Evolutionary conservation across 2,329 filamentous ascomycete species (phyloP).

Genomic region (Blastomyces parvus): DNA sequence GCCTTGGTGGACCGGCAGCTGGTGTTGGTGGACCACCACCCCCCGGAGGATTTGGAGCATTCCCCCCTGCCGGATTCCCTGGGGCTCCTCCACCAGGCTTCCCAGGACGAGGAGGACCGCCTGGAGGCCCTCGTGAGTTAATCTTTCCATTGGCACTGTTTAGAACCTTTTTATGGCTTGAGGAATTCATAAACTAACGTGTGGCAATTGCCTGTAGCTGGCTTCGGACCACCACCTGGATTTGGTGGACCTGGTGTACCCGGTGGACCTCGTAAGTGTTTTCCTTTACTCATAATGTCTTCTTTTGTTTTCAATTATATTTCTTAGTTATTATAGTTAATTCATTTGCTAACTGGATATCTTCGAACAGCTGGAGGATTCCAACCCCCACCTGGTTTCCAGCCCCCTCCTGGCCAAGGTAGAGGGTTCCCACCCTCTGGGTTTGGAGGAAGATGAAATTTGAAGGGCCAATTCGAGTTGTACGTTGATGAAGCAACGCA

Average conservation of each 20-base stretch:
- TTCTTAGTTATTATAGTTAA: slow-evolving; percentile 6
- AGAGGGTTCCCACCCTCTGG: slow-evolving; percentile 45
- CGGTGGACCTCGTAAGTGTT: slow-evolving; percentile 36
- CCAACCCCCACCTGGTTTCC: slow-evolving; percentile 62
- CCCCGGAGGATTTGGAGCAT: slow-evolving; percentile 44
- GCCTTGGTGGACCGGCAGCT: slow-evolving; percentile 78
- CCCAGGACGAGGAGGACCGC: slow-evolving; percentile 43
- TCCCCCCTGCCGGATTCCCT: slow-evolving; percentile 31
- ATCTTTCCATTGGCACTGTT: slow-evolving; percentile 19
- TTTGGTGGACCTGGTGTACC: slow-evolving; percentile 35
- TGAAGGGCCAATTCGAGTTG: background rate
- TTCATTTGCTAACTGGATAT: slow-evolving; percentile 25
- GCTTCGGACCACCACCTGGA: slow-evolving; percentile 40
- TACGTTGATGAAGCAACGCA: background rate
- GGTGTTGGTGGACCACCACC: slow-evolving; percentile 75
- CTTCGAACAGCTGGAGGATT: slow-evolving; percentile 43
- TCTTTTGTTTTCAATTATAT: slow-evolving; percentile 8
- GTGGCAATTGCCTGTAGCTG: slow-evolving; percentile 25
- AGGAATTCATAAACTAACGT: slow-evolving; percentile 16
- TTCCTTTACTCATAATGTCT: slow-evolving; percentile 9
- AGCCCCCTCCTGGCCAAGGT: slow-evolving; percentile 54
- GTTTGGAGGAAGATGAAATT: slow-evolving; percentile 36
- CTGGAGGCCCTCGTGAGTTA: slow-evolving; percentile 43
- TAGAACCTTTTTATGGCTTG: slow-evolving; percentile 10
- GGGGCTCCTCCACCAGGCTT: slow-evolving; percentile 44